phyloP scores from a whole-genome alignment of 169 alveolate species.

The Plasmodium blacklocki region DNA sequence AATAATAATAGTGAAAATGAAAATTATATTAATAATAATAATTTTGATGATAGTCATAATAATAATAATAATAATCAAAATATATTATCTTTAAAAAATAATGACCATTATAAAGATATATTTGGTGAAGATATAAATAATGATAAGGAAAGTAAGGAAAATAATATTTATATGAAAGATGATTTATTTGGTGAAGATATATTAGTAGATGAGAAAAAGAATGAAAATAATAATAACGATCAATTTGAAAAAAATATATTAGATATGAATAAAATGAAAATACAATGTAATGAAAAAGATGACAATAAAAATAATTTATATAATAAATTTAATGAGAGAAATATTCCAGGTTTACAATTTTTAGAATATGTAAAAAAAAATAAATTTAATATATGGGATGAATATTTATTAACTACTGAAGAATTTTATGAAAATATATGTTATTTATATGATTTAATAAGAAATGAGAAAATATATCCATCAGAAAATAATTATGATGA shows the following conservation, averaged over 20 bases:
- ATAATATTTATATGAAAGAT: slow-evolving; percentile 13
- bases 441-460: slow-evolving; percentile 72
- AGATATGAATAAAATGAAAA: not conserved
- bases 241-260: not conserved
- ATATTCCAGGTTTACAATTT: slow-evolving; percentile 35
- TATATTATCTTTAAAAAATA: not conserved
- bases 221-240: slow-evolving; percentile 6
- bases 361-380: slow-evolving; percentile 67
- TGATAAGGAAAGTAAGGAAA: not conserved
- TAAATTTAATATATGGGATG: slow-evolving; percentile 75
- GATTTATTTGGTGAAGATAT: slow-evolving; percentile 71
- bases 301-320: not conserved
- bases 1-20: not conserved
- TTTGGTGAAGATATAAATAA: not conserved
- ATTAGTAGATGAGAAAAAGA: slow-evolving; percentile 13
- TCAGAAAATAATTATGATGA: slow-evolving; percentile 52
- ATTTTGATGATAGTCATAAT: not conserved
- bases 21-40: not conserved
- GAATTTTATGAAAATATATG: slow-evolving; percentile 77
- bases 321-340: slow-evolving; percentile 14
- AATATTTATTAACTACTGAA: slow-evolving; percentile 71
- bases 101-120: not conserved
- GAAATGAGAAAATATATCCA: slow-evolving; percentile 68
- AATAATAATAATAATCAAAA: slow-evolving; percentile 3
- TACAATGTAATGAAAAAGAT: not conserved